Evolutionary conservation across 1,284 basidiomycete genomes (phyloP), one percentile per base, ranked within the genome.

Genomic region (Cryptococcus floricola): DNA sequence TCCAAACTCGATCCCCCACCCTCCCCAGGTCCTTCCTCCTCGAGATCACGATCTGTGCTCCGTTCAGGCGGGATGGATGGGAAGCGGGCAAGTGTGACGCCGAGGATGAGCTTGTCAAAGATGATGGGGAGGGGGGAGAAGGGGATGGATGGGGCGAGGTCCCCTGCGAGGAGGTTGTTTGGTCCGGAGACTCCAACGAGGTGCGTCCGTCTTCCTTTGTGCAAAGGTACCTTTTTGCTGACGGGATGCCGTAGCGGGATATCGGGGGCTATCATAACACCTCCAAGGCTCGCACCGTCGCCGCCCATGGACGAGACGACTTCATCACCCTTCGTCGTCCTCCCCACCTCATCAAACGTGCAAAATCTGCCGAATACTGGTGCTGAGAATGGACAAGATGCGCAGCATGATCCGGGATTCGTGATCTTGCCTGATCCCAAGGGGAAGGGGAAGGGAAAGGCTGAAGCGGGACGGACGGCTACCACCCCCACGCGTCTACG

Each of bases 401-500:
- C 51, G 13, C 48, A 58, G 12, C 67, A 69, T 47, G 66, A 68
- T 51, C 53, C 59, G 2, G 68, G 67, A 8, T 72, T 69, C 48
- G 49, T 54, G 5, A 57, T 69, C 3, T 60, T 53, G 38, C 25
- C 46, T 19, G 66, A 70, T 23, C 18, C 25, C 27, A 27, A 27
- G 25, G 46, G 23, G 1, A 8, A 16, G 45, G 27, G 16, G 23
- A 23, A 23, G 23, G 2, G 23, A 2, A 16, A 19, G 27, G 16
- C 45, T 8, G 5, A 18, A 28, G 7, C 27, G 16, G 27, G 42
- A 3, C 31, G 31, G 4, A 23, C 23, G 23, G 23, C 23, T 23
- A 23, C 23, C 23, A 23, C 31, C 10, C 31, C 31, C 31, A 10
- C 10, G 31, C 31, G 31, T 10, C 31, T 34, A n/a, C 41, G n/a